A percentile compares a stretch with the other conserved stretches of the same genome.
These are phyloP conservation scores for Suillus decipiens DNA, from an alignment of 768 basidiomycete genomes.

Conservation along the genomic window DNA sequence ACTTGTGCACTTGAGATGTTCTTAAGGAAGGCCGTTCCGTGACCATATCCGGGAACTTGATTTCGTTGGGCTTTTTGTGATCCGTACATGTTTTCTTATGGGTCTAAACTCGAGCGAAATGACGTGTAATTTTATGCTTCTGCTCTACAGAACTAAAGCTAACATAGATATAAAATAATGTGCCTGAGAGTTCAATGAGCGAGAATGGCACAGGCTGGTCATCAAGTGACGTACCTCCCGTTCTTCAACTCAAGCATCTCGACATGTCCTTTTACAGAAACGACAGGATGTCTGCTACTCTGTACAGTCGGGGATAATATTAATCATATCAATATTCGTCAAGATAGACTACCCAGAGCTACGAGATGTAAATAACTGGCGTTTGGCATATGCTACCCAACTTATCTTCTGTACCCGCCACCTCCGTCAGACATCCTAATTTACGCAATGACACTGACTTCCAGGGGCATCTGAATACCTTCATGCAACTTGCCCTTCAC, in stretches of 20 bases:
- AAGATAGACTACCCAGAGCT: no score
- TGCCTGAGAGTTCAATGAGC: slow-evolving; percentile 48
- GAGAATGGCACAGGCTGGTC: background rate
- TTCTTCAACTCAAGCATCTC: slow-evolving; percentile 96
- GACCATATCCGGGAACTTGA: slow-evolving; percentile 40
- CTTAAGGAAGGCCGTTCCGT: slow-evolving; percentile 27
- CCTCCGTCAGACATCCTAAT: no score
- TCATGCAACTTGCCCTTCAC: no score
- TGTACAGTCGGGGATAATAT: no score
- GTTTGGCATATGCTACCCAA: no score
- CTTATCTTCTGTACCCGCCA: no score
- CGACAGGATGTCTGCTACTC: no score
- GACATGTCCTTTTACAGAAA: no score
- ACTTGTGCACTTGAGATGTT: slow-evolving; percentile 25
- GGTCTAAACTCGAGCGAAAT: slow-evolving; percentile 40
- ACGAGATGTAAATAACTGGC: no score
- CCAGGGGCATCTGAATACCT: no score
- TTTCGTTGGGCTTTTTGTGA: slow-evolving; percentile 38
- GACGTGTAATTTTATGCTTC: slow-evolving; percentile 27
- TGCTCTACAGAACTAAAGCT: background rate
- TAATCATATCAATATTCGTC: no score
- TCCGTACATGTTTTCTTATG: slow-evolving; percentile 37
- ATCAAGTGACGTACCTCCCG: slow-evolving; percentile 61
- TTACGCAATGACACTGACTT: no score
- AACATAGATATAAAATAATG: slow-evolving; percentile 87